Evolutionary conservation across 495 filamentous ascomycete genomes (phyloP), one percentile per base, ranked within the genome.

Genomic region (Neurospora sp.): DNA sequence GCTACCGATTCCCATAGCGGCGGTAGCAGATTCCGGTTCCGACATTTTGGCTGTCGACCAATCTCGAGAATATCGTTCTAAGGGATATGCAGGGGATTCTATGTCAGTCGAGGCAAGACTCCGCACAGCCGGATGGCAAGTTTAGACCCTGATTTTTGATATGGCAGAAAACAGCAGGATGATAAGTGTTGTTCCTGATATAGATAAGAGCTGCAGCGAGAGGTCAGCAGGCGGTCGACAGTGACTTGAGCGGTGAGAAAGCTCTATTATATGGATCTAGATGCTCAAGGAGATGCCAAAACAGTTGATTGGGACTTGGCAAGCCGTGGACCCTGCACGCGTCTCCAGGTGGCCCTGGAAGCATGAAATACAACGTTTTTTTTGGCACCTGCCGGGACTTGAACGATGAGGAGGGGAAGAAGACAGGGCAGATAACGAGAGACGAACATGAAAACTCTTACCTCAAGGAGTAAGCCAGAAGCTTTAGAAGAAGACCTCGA

Each of bases 1-100:
- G 27, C 72, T 80, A 65, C 78, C 80, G 40, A 82, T 80, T 71
- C 81, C 79, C 81, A 83, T 82, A 18, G 80, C 77, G 46, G 77
- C 79, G 61, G 74, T 69, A 31, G 79, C 73, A 7, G 78, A 80
- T 27, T 79, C 78, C 41, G 81, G 80, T 73, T 80, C 77, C 61
- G 80, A 80, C 81, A 82, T 82, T 40, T 71, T 74, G 72, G 35
- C 9, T 37, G 69, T 39, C 42, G 61, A 69, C 71, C 46, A 40
- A 39, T 65, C 39, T 7, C 18, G 27, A 20, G 46, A 71, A 40
- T 20, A 22, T 48, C 41, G n/a, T 48, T 71, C 27, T 48, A 59
- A 37, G 44, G 11, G n/a, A 71, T 12, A 18, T 59, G 70, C 39
- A 31, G 48, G 40, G 27, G 37, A 27, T 41, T 44, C 22, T 68